Conservation (phyloP, 106 monocot species). For the Acanthochlamys bracteata region DNA sequence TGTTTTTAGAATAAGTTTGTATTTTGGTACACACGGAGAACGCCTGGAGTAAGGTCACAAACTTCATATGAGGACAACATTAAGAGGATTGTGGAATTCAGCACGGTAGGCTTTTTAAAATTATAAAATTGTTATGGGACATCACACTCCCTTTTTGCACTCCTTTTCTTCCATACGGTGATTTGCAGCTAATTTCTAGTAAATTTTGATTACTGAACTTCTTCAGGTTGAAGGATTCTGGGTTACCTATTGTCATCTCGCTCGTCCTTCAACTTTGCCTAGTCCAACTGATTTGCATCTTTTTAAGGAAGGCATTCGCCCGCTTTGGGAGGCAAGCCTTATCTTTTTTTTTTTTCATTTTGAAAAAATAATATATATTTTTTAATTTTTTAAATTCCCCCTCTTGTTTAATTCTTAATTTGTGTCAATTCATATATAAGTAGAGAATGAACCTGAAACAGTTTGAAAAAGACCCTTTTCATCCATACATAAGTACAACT, state of each 20-base stretch:
- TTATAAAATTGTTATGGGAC: too few species aligned
- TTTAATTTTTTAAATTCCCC: too few species aligned
- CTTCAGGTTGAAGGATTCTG: conserved; percentile 89
- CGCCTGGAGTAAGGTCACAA: conserved; percentile 62
- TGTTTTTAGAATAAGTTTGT: conserved; percentile 73
- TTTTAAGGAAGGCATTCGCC: conserved; percentile 92
- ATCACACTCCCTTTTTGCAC: too few species aligned
- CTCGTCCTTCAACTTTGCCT: conserved; percentile 68
- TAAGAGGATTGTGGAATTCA: conserved; percentile 88
- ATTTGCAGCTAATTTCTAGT: not conserved
- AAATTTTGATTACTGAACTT: not conserved
- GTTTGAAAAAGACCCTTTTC: too few species aligned
- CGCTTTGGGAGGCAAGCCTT: conserved; percentile 83
- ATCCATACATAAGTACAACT: too few species aligned
- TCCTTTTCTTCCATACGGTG: not conserved
- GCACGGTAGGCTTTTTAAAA: conserved; percentile 40
- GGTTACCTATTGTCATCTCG: conserved; percentile 92
- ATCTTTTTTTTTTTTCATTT: too few species aligned
- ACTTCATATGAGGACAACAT: conserved; percentile 95
- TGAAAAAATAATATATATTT: too few species aligned
- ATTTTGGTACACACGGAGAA: conserved; percentile 82
- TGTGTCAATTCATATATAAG: too few species aligned
- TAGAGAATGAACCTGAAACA: too few species aligned
- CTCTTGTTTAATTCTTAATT: too few species aligned
- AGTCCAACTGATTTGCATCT: conserved; percentile 89